Evolutionary conservation across 1,139 yeast genomes (phyloP), one percentile per base, ranked within the genome.

Genomic region (Taphrina betulina): DNA sequence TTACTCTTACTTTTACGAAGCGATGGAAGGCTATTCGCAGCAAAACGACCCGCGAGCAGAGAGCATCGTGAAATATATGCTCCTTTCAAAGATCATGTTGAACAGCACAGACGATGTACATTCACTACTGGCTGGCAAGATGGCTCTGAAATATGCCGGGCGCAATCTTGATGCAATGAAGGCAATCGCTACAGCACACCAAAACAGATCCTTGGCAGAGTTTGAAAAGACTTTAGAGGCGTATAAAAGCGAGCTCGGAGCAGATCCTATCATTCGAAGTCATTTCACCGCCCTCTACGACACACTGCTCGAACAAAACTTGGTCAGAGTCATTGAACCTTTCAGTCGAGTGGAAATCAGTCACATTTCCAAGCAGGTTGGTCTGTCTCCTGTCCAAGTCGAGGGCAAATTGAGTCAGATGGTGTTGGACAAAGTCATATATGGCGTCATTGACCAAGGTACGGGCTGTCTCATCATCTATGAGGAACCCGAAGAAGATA

Each of bases 401-500:
- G 99, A 92, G 71, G 95, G 95, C 17, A 92, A 92, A 31, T 77
- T 92, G 62, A 83, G 95, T 52, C 97, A 92, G 71, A 92, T 92
- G 98, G 92, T 92, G 64, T 78, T 92, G 65, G 98, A 92, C 70
- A 85, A 88, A 68, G 87, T 90, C 14, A 88, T 94, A 65, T 85
- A 84, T 67, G 99, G 98, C 46, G 97, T 94, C 44, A 77, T 92
- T 65, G 98, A 92, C 70, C 99, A 92, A 74, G 98, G 98, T 44
- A 90, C 90, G 68, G 98, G 98, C 4, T 92, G 97, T 96, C 78
- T 92, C 64, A 83, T 89, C 64, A 81, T 92, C 59, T 92, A 87
- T 67, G 95, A 88, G 60, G 88, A 90, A 67, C 96, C 96, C 46
- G 81, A 80, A 67, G 81, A 82, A 61, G 97, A 92, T 70, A 35